These are phyloP conservation scores for Sequoia sempervirens DNA, from an alignment of 75 land plant species.

Conservation along the genomic window DNA sequence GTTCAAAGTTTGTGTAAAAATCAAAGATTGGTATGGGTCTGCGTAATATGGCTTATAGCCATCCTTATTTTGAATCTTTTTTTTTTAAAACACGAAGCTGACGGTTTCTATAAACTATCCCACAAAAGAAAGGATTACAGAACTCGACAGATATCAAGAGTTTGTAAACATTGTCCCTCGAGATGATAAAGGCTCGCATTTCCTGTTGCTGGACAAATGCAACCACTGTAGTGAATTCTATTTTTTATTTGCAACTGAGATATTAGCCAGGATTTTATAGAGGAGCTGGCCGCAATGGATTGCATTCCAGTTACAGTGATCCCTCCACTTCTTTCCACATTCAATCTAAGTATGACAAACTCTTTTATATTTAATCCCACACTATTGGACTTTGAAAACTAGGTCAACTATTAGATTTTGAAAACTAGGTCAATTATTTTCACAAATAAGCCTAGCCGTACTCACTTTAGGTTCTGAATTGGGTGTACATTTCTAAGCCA, in stretches of 20 bases:
- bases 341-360: not conserved
- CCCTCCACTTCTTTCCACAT: not conserved
- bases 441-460: not conserved
- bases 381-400: not conserved
- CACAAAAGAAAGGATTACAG: not conserved
- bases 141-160: not conserved
- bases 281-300: not conserved
- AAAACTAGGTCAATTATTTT: not conserved
- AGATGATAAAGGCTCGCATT: constrained; percentile 1
- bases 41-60: not conserved
- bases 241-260: not conserved
- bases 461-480: not conserved
- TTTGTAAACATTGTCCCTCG: not conserved
- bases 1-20: not conserved
- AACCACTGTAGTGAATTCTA: not conserved
- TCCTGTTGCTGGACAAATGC: not conserved
- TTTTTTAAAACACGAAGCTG: not conserved
- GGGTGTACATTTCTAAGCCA: not conserved
- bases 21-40: not conserved
- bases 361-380: not conserved
- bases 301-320: not conserved
- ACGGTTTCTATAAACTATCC: not conserved
- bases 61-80: not conserved
- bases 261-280: not conserved
- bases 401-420: not conserved